Percentiles rank a stretch among this genome's conserved stretches.
phyloP scores from a whole-genome alignment of 202 grass and related monocot genomes.

The Bolboschoenoplectus hybrid region DNA sequence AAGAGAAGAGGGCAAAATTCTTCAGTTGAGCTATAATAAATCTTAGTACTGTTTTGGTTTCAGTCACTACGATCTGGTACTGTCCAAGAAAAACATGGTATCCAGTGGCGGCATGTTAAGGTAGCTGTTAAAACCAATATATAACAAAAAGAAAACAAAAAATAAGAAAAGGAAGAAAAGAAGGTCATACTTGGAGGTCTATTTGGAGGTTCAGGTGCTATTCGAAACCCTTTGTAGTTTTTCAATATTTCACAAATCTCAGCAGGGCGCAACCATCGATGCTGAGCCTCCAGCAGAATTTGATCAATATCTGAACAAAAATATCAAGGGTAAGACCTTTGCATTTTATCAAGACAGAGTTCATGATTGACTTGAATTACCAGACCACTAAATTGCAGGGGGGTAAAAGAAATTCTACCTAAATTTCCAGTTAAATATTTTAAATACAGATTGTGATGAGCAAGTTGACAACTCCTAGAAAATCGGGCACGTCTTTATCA shows the following conservation, averaged over 20 bases:
- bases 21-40: conserved; percentile 7
- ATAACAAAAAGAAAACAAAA: not conserved
- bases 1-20: not conserved
- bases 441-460: not conserved
- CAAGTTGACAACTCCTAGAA: not conserved
- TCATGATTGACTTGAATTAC: not conserved
- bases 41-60: not conserved
- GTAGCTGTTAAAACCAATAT: not conserved
- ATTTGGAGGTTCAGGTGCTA: conserved; percentile 84
- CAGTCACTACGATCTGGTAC: not conserved
- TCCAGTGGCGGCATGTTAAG: not conserved
- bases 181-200: conserved; percentile 72
- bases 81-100: not conserved
- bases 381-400: not conserved
- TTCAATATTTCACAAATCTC: conserved; percentile 98
- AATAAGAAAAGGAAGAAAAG: conserved; percentile 33
- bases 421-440: not conserved
- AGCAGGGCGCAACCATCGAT: conserved; percentile 83
- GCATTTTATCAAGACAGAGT: not conserved
- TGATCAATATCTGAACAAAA: conserved; percentile 77
- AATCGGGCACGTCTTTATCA: not conserved
- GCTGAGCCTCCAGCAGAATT: conserved; percentile 84
- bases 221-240: conserved; percentile 76
- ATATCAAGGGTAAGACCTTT: not conserved
- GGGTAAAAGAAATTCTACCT: not conserved